Conservation (phyloP, 2,329 filamentous ascomycete genomes). For the Trichoderma koningii region DNA sequence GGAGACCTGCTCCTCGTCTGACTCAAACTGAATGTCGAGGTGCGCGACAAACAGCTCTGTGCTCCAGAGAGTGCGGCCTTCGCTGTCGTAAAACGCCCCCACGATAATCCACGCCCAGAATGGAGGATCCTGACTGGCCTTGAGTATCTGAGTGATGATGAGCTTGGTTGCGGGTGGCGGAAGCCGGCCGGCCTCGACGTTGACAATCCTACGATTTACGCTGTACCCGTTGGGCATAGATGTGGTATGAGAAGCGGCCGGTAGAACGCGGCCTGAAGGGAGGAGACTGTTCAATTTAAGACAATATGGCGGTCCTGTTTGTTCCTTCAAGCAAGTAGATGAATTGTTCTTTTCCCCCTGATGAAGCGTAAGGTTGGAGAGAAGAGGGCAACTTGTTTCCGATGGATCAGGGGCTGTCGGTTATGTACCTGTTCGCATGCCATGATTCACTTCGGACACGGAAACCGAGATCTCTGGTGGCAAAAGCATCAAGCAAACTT, state of each 20-base stretch:
- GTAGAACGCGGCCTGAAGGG: background rate
- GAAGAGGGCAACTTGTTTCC: background rate
- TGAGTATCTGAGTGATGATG: constrained; percentile 48
- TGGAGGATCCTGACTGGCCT: constrained; percentile 37
- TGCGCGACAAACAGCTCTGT: constrained; percentile 47
- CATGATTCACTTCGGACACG: constrained; percentile 25
- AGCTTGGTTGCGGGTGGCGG: constrained; percentile 51
- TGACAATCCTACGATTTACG: constrained; percentile 34
- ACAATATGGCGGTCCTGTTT: background rate
- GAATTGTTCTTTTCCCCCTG: background rate
- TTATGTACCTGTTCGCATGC: constrained; percentile 17
- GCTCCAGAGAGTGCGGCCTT: constrained; percentile 49
- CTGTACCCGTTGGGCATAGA: constrained; percentile 31
- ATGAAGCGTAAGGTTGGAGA: background rate
- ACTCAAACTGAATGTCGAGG: constrained; percentile 34
- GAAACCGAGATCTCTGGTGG: background rate
- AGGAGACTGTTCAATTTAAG: background rate
- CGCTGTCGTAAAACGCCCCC: constrained; percentile 50
- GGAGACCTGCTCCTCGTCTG: constrained; percentile 32
- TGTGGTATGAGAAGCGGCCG: background rate
- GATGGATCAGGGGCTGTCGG: background rate
- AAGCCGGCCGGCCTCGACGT: constrained; percentile 39
- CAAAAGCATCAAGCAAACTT: background rate
- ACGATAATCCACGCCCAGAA: constrained; percentile 52
- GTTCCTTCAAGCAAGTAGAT: constrained; percentile 12